Conservation (phyloP, 2,329 filamentous ascomycete genomes). For the Phyllachora maydis region DNA sequence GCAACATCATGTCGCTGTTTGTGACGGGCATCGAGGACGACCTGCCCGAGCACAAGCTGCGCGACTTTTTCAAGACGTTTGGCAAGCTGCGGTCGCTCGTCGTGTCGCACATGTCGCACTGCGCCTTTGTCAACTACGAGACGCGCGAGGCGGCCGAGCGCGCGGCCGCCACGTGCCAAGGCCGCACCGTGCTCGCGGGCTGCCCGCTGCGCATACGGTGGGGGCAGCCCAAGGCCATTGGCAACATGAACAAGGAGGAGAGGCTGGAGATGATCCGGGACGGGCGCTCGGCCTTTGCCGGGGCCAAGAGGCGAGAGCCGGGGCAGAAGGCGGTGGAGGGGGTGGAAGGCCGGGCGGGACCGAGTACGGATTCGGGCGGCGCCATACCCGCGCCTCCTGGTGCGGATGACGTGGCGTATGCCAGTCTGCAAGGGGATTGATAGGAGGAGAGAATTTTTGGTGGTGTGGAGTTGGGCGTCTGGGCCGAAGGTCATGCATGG, state of each 20-base stretch:
- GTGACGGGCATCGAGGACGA: conserved; percentile 93
- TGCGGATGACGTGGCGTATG: conserved; percentile 58
- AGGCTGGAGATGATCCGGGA: conserved; percentile 64
- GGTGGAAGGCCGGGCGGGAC: conserved; percentile 7
- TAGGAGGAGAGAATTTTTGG: conserved; percentile 3
- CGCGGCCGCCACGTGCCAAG: conserved; percentile 69
- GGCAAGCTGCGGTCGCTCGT: conserved; percentile 84
- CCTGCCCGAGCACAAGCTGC: conserved; percentile 75
- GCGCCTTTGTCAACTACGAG: conserved; percentile 89
- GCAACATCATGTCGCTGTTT: conserved; percentile 80
- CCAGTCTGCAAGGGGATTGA: conserved; percentile 51
- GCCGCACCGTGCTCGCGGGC: conserved; percentile 73
- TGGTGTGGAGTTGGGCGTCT: conserved; percentile 10
- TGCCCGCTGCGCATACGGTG: conserved; percentile 81
- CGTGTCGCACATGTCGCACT: conserved; percentile 93
- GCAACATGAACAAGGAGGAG: conserved; percentile 77
- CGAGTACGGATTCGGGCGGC: conserved; percentile 8
- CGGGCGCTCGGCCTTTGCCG: conserved; percentile 39
- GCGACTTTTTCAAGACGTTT: conserved; percentile 74
- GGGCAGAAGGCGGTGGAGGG: conserved; percentile 12
- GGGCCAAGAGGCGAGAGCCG: conserved; percentile 19
- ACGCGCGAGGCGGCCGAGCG: conserved; percentile 68
- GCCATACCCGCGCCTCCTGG: conserved; percentile 63
- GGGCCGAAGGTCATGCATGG: conserved; percentile 1
- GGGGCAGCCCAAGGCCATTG: conserved; percentile 81